Evolutionary conservation across 768 basidiomycete genomes (phyloP).

Genomic region (Tulasnella sp.): DNA sequence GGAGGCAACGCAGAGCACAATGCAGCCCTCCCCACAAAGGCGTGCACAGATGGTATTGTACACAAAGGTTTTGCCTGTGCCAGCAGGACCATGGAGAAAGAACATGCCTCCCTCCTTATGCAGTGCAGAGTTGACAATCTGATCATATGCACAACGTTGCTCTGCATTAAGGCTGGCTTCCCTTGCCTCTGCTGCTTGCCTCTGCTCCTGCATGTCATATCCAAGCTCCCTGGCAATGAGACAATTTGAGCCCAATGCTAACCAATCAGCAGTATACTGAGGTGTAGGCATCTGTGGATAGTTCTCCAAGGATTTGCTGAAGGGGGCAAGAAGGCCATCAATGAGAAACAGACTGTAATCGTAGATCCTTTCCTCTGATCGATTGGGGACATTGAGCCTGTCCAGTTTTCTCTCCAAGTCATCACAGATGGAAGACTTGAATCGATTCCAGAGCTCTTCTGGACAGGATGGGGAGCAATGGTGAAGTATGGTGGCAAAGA

Average conservation of each 20-base stretch:
- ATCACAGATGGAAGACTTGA: conserved; percentile 43
- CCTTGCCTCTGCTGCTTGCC: no score
- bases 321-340: conserved; percentile 33
- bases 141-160: conserved; percentile 34
- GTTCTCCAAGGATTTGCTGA: conserved; percentile 33
- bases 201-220: no score
- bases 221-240: no score
- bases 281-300: conserved; percentile 27
- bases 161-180: no score
- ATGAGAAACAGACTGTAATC: conserved; percentile 46
- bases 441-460: conserved; percentile 43
- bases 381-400: not conserved
- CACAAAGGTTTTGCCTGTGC: conserved; percentile 50
- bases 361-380: conserved; percentile 39
- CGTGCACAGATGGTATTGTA: no score
- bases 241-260: no score
- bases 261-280: conserved; percentile 37
- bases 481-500: conserved; percentile 44
- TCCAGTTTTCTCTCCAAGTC: conserved; percentile 39
- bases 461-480: conserved; percentile 40
- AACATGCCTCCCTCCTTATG: conserved; percentile 34
- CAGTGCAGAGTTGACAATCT: conserved; percentile 35
- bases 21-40: no score
- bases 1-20: no score
- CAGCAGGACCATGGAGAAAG: conserved; percentile 46